Conservation (phyloP, 75 land plant genomes). For the Azolla pinnata region DNA sequence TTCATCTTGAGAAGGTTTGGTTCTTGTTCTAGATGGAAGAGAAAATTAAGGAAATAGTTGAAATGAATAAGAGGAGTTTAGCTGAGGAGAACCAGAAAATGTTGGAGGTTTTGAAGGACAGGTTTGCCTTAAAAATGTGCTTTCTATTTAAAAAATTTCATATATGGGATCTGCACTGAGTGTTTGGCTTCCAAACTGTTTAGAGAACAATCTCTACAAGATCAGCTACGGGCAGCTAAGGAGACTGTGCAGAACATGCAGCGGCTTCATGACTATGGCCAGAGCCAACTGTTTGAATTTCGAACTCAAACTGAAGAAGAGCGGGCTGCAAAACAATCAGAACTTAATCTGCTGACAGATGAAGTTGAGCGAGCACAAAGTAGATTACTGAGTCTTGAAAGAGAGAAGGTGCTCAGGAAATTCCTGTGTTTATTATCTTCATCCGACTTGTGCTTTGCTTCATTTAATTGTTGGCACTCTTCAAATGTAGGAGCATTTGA, state of each 20-base stretch:
- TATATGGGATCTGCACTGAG: too few species aligned
- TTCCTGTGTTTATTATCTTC: neutral
- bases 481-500: constrained; percentile 31
- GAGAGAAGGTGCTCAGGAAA: constrained; percentile 65
- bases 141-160: too few species aligned
- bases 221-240: constrained; percentile 79
- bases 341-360: constrained; percentile 82
- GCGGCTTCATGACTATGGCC: constrained; percentile 87
- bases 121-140: constrained; percentile 45
- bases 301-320: constrained; percentile 98
- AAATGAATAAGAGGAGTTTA: constrained; percentile 82
- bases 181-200: too few species aligned
- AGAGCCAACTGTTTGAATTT: constrained; percentile 87
- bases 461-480: neutral
- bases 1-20: too few species aligned
- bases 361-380: constrained; percentile 92
- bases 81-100: constrained; percentile 98
- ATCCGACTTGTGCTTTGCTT: neutral
- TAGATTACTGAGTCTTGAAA: constrained; percentile 75
- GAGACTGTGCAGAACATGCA: constrained; percentile 91
- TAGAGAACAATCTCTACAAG: constrained; percentile 79
- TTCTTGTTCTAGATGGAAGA: constrained; percentile 97
- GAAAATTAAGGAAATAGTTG: constrained; percentile 87
- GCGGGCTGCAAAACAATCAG: constrained; percentile 88
- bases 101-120: constrained; percentile 79